Evolutionary conservation across 306 rosid species (phyloP), one percentile per base, ranked within the genome.

Genomic region (Betula pendula): DNA sequence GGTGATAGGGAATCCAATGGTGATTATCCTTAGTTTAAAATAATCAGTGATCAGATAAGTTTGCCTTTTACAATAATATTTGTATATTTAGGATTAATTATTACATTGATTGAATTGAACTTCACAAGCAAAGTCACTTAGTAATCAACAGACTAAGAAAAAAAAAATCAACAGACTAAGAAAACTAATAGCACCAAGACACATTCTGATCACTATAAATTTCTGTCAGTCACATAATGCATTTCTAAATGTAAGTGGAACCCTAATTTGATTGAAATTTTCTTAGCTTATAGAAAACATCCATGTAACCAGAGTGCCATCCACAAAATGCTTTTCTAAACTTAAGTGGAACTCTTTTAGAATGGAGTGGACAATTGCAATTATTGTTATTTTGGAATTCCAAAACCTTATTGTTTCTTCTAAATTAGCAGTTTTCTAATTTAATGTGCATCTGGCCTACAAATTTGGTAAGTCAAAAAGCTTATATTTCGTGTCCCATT

Each of bases 1-100:
- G 78, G 52, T 75, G 75, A 50, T 7, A 74, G 78, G 84, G 92
- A 87, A 91, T 87, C 89, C 92, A 62, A 89, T 87, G 89, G 75
- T 71, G 78, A 77, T 47, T 68, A 74, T 35, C 78, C 40, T 11
- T 11, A 2, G 10, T 58, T 71, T 66, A 33, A 65, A 48, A 35
- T 67, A 40, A 56, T 70, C 19, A 42, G 49, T 63, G 75, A 56
- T 79, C 19, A n/a, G 51, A 44, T 51, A 63, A 65, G 38, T 44
- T 70, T 74, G 47, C 22, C n/a, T 33, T 6, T 59, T 35, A n/a
- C 25, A 1, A 1, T 15, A 66, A 20, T 10, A 19, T 35, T 2
- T 15, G 22, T 35, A 8, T 53, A 76, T 53, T 22, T 44, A 43
- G 16, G 35, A 66, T 59, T 62, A 67, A 82, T 77, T 60, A 68